A percentile compares a stretch with the other conserved stretches of the same genome.
These are phyloP conservation scores for Malassezia yamatoensis DNA, from an alignment of 1,284 basidiomycete genomes.

Conservation along the genomic window DNA sequence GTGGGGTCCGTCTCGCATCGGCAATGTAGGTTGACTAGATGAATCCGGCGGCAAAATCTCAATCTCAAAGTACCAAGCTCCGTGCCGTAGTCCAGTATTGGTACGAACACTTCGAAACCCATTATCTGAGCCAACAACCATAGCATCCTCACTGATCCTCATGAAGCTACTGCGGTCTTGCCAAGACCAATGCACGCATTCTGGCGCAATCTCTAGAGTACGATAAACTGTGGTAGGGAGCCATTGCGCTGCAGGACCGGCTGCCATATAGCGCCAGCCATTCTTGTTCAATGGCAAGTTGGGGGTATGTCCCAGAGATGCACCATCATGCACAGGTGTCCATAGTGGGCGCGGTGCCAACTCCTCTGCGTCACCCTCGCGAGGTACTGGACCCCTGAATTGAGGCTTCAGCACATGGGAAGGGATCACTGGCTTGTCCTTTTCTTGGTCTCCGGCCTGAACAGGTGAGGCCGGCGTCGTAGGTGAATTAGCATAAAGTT, in stretches of 20 bases:
- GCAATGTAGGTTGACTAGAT: conserved; percentile 11
- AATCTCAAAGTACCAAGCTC: conserved; percentile 90
- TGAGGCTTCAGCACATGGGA: conserved; percentile 23
- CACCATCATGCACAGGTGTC: conserved; percentile 8
- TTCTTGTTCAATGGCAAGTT: conserved; percentile 39
- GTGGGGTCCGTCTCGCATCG: conserved; percentile 58
- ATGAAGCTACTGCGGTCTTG: conserved; percentile 62
- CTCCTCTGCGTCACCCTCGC: conserved; percentile 29
- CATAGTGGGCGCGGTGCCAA: conserved; percentile 28
- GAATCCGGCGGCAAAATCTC: conserved; percentile 58
- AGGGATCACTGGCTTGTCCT: background rate
- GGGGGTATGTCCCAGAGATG: conserved; percentile 24
- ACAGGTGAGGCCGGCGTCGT: background rate
- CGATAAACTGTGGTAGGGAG: conserved; percentile 35
- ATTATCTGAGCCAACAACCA: conserved; percentile 67
- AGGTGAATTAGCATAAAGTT: conserved; percentile 1
- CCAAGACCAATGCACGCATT: conserved; percentile 44
- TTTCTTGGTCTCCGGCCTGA: background rate
- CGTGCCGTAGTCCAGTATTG: conserved; percentile 78
- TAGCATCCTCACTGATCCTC: conserved; percentile 69
- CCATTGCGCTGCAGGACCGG: conserved; percentile 31
- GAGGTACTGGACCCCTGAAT: conserved; percentile 33
- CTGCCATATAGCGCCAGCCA: conserved; percentile 39
- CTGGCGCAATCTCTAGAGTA: conserved; percentile 29
- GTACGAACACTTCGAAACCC: conserved; percentile 82